Conservation (phyloP, 768 basidiomycete species). For the Pluteus cervinus region DNA sequence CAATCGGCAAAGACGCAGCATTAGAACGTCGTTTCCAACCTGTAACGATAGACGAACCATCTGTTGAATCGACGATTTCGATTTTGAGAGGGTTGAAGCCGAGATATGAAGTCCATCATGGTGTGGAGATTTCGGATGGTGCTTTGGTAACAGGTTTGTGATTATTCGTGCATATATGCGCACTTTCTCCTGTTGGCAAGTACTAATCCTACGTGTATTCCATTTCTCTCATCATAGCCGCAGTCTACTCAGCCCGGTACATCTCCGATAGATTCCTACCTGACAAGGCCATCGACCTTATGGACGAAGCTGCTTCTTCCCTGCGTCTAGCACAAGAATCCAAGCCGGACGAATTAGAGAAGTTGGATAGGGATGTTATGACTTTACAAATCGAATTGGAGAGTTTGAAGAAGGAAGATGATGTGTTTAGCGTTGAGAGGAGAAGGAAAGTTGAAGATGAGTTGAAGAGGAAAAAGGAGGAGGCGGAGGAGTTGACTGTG, state of each 20-base stretch:
- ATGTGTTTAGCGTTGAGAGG: constrained; percentile 78
- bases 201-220: not conserved
- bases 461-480: constrained; percentile 51
- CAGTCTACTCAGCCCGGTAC: constrained; percentile 79
- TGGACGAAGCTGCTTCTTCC: constrained; percentile 89
- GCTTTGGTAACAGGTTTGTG: constrained; percentile 76
- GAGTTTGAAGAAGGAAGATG: constrained; percentile 82
- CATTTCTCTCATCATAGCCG: constrained; percentile 40
- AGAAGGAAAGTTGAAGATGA: constrained; percentile 59
- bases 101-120: constrained; percentile 88
- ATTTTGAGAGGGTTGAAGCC: constrained; percentile 84
- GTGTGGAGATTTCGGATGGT: constrained; percentile 85
- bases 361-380: constrained; percentile 75
- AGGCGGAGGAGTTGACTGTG: constrained; percentile 53
- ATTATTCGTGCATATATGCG: not conserved
- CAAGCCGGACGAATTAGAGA: constrained; percentile 81
- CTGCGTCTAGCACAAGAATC: constrained; percentile 85
- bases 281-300: constrained; percentile 87
- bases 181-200: not conserved
- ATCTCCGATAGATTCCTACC: constrained; percentile 85
- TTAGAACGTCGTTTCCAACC: constrained; percentile 91
- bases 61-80: constrained; percentile 76
- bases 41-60: constrained; percentile 82
- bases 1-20: constrained; percentile 88
- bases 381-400: constrained; percentile 88